Evolutionary conservation across 2,329 filamentous ascomycete species (phyloP), one percentile per base, ranked within the genome.

Genomic region (Fusarium xyrophilum): DNA sequence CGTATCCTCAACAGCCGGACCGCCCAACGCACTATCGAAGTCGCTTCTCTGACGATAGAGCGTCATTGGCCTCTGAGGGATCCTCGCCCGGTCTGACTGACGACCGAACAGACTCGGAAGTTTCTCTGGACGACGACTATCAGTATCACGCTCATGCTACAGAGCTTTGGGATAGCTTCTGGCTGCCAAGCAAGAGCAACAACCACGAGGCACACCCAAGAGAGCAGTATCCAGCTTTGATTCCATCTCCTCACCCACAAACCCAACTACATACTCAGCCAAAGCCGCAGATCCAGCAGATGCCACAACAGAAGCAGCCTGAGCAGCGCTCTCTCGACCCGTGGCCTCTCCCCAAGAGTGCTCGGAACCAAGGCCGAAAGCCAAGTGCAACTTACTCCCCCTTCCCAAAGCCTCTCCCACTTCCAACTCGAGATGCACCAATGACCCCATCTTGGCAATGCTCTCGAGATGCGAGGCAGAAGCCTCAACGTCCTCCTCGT

Each of bases 81-180:
- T 85, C 84, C 6, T 69, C 81, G 7, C 84, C 84, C 2, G 81
- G 82, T 30, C 79, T 86, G 73, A 79, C 84, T 19, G 84, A 86
- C 65, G 82, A 86, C 69, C 81, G 80, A 8, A 78, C 79, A 10
- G 84, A 85, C 68, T 86, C 84, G 7, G 85, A 86, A 53, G 73
- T 76, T 21, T 86, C 84, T 9, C 68, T 77, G 33, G 84, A 87
- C 23, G 84, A 85, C 42, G 84, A 86, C 67, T 80, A 81, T 58
- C 81, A 83, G 62, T 82, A 84, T 64, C 81, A 83, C 57, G 73
- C 79, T 23, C 79, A 83, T 33, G 78, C 79, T 8, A 74, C 79
- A 28, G 80, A 84, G 68, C 73, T 85, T 5, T 87, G 84, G 84
- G 82, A 86, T 69, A 82, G 77, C 55, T 87, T 85, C 71, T 85